These are phyloP conservation scores for Glaciozyma martinii DNA, from an alignment of 768 basidiomycete species.

Conservation along the genomic window DNA sequence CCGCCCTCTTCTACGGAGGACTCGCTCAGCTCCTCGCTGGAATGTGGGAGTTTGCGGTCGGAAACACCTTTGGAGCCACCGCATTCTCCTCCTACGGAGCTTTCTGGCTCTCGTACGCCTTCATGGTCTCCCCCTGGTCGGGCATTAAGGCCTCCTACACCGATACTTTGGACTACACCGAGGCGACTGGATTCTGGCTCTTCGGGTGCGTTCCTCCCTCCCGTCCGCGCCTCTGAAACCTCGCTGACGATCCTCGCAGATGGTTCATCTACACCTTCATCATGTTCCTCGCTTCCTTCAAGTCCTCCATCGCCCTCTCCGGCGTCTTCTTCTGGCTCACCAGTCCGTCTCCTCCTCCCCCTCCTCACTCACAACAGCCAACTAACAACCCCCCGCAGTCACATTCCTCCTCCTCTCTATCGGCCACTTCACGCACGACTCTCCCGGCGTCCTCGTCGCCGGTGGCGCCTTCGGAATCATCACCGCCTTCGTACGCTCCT, in stretches of 20 bases:
- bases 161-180: constrained; percentile 41
- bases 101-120: constrained; percentile 73
- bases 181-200: constrained; percentile 62
- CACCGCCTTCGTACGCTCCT: constrained; percentile 36
- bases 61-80: constrained; percentile 41
- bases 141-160: constrained; percentile 54
- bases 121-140: constrained; percentile 60
- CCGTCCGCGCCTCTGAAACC: no score
- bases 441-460: constrained; percentile 33
- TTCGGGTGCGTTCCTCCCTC: constrained; percentile 45
- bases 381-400: constrained; percentile 11
- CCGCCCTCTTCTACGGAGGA: constrained; percentile 23
- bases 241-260: neutral
- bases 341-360: constrained; percentile 35
- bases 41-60: constrained; percentile 38
- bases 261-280: constrained; percentile 45
- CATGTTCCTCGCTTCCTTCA: constrained; percentile 35
- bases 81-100: constrained; percentile 58
- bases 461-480: constrained; percentile 41
- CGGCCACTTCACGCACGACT: constrained; percentile 33
- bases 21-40: constrained; percentile 34
- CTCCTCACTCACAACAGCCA: no score
- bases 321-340: constrained; percentile 43
- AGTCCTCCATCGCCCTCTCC: constrained; percentile 41
- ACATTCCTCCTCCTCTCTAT: constrained; percentile 33